Conservation (phyloP, 2,329 filamentous ascomycete species). For the Periconia digitata region DNA sequence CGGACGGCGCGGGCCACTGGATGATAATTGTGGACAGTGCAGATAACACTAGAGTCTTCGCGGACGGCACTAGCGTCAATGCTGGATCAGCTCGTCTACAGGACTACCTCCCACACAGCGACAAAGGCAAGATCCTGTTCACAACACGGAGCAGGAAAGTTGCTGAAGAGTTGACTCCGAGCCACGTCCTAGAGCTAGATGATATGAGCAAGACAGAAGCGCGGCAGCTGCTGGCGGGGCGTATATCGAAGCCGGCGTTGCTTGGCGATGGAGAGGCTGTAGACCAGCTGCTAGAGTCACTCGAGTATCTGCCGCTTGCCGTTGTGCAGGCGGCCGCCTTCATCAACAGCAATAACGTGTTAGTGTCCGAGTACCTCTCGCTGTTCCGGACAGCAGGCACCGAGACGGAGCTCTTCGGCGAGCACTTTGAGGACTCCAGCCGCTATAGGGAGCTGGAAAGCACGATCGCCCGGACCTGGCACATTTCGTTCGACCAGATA, state of each 20-base stretch:
- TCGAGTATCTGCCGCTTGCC: conserved; percentile 15
- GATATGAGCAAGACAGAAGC: conserved; percentile 19
- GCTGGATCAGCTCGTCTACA: conserved; percentile 11
- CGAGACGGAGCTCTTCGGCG: conserved; percentile 31
- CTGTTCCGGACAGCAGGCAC: conserved; percentile 19
- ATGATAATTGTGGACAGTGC: conserved; percentile 52
- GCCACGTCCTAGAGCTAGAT: conserved; percentile 19
- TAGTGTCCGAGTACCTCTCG: conserved; percentile 5
- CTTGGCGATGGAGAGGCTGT: conserved; percentile 12
- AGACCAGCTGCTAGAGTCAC: conserved; percentile 30
- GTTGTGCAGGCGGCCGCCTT: conserved; percentile 10
- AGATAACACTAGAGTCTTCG: conserved; percentile 42
- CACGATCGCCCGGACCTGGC: conserved; percentile 44
- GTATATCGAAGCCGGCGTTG: conserved; percentile 10
- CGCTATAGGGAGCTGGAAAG: conserved; percentile 39
- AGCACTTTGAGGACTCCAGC: conserved; percentile 34
- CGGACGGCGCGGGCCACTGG: conserved; percentile 35
- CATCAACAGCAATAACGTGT: conserved; percentile 7
- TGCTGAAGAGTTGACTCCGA: conserved; percentile 11
- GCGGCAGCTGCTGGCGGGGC: conserved; percentile 11
- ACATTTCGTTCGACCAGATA: conserved; percentile 43
- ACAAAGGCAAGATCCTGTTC: conserved; percentile 35
- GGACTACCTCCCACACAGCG: conserved; percentile 35
- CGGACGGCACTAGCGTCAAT: conserved; percentile 8
- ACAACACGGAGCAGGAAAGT: conserved; percentile 23